A percentile compares a stretch with the other conserved stretches of the same genome.
Conservation (phyloP, 495 filamentous ascomycete genomes). For the Aspergillus ellipticus region DNA sequence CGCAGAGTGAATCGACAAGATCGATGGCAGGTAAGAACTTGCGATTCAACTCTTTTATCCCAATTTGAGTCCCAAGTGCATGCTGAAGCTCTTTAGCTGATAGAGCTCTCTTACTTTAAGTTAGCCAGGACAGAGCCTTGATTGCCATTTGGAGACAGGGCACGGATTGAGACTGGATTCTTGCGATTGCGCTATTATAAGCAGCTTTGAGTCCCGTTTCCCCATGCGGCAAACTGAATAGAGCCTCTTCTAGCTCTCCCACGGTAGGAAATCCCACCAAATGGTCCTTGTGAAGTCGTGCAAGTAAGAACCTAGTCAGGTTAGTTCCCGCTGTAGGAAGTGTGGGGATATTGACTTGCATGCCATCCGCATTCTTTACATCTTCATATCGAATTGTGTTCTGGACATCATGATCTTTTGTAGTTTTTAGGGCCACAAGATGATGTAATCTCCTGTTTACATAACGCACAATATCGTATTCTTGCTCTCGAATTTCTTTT, state of each 20-base stretch:
- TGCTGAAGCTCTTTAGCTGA: neutral
- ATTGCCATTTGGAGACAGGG: neutral
- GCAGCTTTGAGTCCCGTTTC: neutral
- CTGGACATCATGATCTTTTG: neutral
- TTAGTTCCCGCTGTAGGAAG: too few species aligned
- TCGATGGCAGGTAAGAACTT: neutral
- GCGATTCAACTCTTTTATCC: neutral
- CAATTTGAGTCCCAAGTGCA: neutral
- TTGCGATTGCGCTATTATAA: neutral
- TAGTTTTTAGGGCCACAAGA: neutral
- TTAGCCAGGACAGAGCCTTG: neutral
- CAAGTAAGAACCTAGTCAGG: neutral
- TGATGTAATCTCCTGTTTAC: neutral
- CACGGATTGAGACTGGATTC: neutral
- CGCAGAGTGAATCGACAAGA: neutral
- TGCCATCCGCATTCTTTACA: neutral
- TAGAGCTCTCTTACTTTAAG: neutral
- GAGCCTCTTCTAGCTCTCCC: neutral
- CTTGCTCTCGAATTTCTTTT: neutral
- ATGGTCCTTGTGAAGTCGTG: neutral
- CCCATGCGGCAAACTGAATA: neutral
- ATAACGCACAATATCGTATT: neutral
- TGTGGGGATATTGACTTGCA: too few species aligned
- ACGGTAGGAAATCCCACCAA: neutral
- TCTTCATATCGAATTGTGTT: neutral